These are phyloP conservation scores for Firmiana major DNA, from an alignment of 345 rosid genomes.

Conservation along the genomic window DNA sequence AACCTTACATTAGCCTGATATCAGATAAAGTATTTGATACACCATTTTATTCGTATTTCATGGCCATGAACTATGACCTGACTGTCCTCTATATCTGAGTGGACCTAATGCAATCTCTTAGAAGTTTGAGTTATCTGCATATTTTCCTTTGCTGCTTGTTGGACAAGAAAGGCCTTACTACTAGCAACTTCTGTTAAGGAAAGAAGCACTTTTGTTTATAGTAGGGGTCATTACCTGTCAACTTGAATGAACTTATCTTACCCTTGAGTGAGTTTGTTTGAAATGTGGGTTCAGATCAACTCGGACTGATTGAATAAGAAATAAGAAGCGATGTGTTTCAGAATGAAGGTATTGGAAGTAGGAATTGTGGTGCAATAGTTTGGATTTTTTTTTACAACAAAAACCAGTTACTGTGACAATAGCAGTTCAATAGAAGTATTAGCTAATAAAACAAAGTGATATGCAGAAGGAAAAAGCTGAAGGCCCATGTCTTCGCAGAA, in stretches of 20 bases:
- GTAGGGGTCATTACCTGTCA: neutral
- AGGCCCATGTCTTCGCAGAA: neutral
- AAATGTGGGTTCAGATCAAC: neutral
- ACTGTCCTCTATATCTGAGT: neutral
- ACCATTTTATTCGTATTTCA: neutral
- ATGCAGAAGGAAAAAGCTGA: neutral
- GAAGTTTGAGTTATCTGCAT: neutral
- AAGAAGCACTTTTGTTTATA: neutral
- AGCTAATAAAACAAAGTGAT: neutral
- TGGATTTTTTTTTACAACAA: neutral
- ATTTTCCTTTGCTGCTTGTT: too few species aligned
- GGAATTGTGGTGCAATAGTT: neutral
- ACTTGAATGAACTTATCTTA: neutral
- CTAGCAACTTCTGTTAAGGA: too few species aligned
- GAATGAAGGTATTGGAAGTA: neutral
- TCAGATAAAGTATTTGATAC: neutral
- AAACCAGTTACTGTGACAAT: neutral
- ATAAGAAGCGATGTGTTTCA: neutral
- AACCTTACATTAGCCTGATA: neutral
- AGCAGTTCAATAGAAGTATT: neutral
- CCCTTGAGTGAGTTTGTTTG: slow-evolving; percentile 3
- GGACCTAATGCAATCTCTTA: neutral
- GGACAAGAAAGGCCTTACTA: too few species aligned
- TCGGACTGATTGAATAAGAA: neutral
- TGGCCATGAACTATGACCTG: neutral